phyloP scores from a whole-genome alignment of 805 yeast species.

The Pichia exigua region DNA sequence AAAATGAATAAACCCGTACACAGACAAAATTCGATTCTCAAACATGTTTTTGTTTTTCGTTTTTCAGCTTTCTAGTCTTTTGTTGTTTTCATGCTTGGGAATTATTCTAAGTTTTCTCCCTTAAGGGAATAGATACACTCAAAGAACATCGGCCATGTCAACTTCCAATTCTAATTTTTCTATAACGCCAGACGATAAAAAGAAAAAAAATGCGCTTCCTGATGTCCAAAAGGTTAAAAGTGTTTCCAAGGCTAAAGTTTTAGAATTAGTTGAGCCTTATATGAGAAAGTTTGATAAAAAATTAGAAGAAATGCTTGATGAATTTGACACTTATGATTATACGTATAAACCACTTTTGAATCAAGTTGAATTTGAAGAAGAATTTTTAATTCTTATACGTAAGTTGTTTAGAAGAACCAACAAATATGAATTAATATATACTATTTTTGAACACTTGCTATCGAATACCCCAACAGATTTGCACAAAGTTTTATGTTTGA shows the following conservation, averaged over 20 bases:
- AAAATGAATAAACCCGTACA: not conserved
- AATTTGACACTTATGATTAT: slow-evolving; percentile 16
- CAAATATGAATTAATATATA: slow-evolving; percentile 10
- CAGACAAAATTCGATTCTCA: not conserved
- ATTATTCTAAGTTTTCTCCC: too few relatives aligned
- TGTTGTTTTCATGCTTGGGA: not conserved
- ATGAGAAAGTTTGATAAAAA: slow-evolving; percentile 3
- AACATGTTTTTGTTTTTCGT: not conserved
- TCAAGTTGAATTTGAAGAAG: slow-evolving; percentile 18
- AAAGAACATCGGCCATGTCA: not conserved
- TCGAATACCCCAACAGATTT: slow-evolving; percentile 4
- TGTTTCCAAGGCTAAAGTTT: not conserved
- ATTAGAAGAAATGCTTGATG: slow-evolving; percentile 14
- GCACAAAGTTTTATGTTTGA: slow-evolving; percentile 17
- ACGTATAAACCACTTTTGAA: slow-evolving; percentile 16
- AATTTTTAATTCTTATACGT: slow-evolving; percentile 13
- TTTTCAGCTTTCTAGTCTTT: not conserved
- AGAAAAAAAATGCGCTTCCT: too few relatives aligned
- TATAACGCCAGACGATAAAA: not conserved
- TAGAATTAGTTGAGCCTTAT: not conserved
- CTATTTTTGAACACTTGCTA: slow-evolving; percentile 12
- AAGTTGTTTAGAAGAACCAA: slow-evolving; percentile 11
- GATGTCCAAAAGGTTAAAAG: not conserved
- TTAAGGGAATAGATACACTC: not conserved
- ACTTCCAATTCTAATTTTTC: not conserved